Base-by-base conservation (phyloP, 768 basidiomycete genomes). In the Sistotremastrum suecicum region DNA sequence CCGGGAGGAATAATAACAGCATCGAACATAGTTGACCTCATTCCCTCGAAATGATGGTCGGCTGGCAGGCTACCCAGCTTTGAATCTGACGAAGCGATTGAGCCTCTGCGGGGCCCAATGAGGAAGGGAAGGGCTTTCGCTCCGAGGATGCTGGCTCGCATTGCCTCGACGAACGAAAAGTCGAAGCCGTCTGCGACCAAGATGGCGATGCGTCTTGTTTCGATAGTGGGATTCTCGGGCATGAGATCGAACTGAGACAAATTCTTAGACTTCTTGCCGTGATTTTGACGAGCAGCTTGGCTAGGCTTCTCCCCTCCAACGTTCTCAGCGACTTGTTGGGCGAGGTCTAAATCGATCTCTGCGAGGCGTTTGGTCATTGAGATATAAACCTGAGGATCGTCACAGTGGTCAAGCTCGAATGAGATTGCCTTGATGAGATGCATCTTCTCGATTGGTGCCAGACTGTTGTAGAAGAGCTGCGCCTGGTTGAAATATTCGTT, bases 401-500 rank as follows among this genome's bases (percentile, higher is more conserved):
- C 80, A 61, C 82, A 84, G 56, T 90, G 86, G 47, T 76, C 78
- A 34, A 94, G 69, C 62, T 91, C 89, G 58, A 94, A 92, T 8
- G 77, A 74, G 48, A 85, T 68, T 4, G 85, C 88, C 3, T 63
- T 56, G 42, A 76, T 63, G 32, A 90, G 65, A 58, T 91, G 86
- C n/a, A 63, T 50, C 61, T 80, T 77, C 66, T 92, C 90, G 46
- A 75, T 58, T 0, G 66, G 54, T 1, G 71, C 54, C 41, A 92
- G 70, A 5, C 87, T 91, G 63, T 94, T 91, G 63, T 75, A 80
- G 70, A 91, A 92, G 2, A 90, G 65, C 50, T 78, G 78, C 6
- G 75, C 77, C 55, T 94, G 90, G 46, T 61, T 65, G 68, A 70
- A 80, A 53, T 85, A 80, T 57, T 91, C 88, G 55, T 78, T 66